Conservation (phyloP, 2,329 filamentous ascomycete species). For the Pleomassaria siparia region DNA sequence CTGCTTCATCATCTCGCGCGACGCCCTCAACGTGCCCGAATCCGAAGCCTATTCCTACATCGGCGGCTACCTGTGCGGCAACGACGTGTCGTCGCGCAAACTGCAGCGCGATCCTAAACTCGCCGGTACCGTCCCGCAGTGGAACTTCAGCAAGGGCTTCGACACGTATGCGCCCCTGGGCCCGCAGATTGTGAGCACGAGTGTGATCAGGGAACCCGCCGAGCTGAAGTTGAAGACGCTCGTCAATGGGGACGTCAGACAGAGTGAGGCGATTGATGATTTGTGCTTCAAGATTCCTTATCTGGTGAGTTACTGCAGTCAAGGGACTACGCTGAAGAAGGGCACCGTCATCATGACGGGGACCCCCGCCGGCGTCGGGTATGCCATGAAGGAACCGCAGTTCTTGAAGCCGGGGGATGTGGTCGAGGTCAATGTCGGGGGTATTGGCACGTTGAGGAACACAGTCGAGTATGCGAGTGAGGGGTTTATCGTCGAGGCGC, state of each 20-base stretch:
- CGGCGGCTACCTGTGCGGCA: slow-evolving; percentile 57
- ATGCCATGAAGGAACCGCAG: slow-evolving; percentile 45
- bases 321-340: slow-evolving; percentile 49
- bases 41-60: slow-evolving; percentile 53
- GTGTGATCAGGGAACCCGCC: slow-evolving; percentile 48
- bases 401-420: slow-evolving; percentile 39
- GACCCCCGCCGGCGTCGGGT: slow-evolving; percentile 44
- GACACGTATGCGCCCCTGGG: slow-evolving; percentile 59
- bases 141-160: slow-evolving; percentile 60
- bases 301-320: slow-evolving; percentile 51
- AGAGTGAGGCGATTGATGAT: slow-evolving; percentile 53
- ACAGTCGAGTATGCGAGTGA: slow-evolving; percentile 30
- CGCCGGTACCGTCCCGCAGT: slow-evolving; percentile 58
- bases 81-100: slow-evolving; percentile 58
- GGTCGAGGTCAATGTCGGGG: slow-evolving; percentile 34
- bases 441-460: slow-evolving; percentile 38
- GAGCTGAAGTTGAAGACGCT: slow-evolving; percentile 49
- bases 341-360: slow-evolving; percentile 56
- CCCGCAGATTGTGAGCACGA: slow-evolving; percentile 49
- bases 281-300: slow-evolving; percentile 50
- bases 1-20: slow-evolving; percentile 55
- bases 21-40: slow-evolving; percentile 53
- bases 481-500: neutral
- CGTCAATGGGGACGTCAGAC: slow-evolving; percentile 53
- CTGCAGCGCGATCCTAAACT: slow-evolving; percentile 53